Base-by-base conservation (phyloP, 139 green algal species). In the Diplosphaera chodatii region DNA sequence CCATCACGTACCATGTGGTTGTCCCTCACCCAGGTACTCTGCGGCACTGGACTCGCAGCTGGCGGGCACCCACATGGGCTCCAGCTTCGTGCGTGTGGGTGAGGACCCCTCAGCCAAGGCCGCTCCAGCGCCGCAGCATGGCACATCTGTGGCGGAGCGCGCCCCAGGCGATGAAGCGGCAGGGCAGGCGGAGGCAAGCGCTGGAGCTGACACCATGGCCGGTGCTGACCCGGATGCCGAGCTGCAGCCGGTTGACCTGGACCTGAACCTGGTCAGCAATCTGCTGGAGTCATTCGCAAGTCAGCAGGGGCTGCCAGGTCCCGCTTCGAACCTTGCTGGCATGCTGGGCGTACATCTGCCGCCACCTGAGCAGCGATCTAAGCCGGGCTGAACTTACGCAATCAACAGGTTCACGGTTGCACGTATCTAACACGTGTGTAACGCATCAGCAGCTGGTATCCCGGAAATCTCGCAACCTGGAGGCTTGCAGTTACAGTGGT, bases 201-300 rank as follows among this genome's bases (percentile, higher is more conserved):
- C n/a, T n/a, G 59, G 20, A 64, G 32, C 20, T 69, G 31, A 18
- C 1, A 15, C 31, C 1, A 4, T 18, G 29, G 55, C 32, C 1
- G 68, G 27, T 16, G 76, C 13, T 28, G 55, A 40, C 1, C 13
- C 28, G 28, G 75, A 31, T n/a, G 65, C 70, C 33, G 67, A 72
- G 16, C 34, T 88, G 67, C 41, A 66, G 32, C 82, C 82, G 1
- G 30, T 94, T 22, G 84, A 94, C 62, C 31, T 94, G 18, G 89
- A 94, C 48, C 15, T 88, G 4, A 95, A 95, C 66, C 63, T 94
- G 69, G 78, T 94, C 33, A 81, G 82, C 63, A 93, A 77, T 66
- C 59, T 94, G 72, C 66, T 94, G 55, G 78, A 83, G 15, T 93
- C 85, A 0, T 96, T 91, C 28, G 68, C 77, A 5, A 71, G 75